phyloP scores from a whole-genome alignment of 805 yeast genomes.

The Saccharomycodes ludwigii region DNA sequence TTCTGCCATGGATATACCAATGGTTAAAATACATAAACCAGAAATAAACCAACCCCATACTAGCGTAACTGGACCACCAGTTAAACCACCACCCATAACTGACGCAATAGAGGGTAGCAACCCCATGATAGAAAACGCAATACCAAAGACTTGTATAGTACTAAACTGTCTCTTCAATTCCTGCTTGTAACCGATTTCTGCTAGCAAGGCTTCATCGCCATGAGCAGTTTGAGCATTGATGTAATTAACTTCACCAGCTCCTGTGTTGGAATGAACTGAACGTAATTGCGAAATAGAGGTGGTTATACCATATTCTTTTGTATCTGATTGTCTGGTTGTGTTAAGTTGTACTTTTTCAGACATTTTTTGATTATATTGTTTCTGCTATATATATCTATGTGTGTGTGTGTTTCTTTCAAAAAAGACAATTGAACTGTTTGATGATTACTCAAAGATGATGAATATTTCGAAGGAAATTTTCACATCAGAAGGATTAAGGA shows the following conservation, averaged over 20 bases:
- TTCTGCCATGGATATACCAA: conserved; percentile 46
- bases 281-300: conserved; percentile 1
- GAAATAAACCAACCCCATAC: conserved; percentile 57
- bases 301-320: background rate
- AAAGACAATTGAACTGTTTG: too few relatives aligned
- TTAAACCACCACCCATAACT: conserved; percentile 34
- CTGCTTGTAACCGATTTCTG: conserved; percentile 59
- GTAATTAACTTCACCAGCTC: conserved; percentile 17
- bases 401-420: too few relatives aligned
- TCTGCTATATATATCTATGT: background rate
- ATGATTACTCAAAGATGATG: background rate
- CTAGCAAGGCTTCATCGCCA: conserved; percentile 16
- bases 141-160: conserved; percentile 54
- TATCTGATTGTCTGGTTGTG: background rate
- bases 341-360: background rate
- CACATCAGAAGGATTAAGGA: too few relatives aligned
- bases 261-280: conserved; percentile 11
- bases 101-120: conserved; percentile 47
- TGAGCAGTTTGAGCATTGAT: conserved; percentile 13
- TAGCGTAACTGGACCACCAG: conserved; percentile 47
- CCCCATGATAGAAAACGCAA: conserved; percentile 62
- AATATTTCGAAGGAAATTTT: background rate
- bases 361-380: background rate
- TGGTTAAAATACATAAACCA: conserved; percentile 27
- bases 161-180: conserved; percentile 54